Evolutionary conservation across 108 stramenopile genomes (phyloP).

Genomic region (Cylindrotheca fusiformis): DNA sequence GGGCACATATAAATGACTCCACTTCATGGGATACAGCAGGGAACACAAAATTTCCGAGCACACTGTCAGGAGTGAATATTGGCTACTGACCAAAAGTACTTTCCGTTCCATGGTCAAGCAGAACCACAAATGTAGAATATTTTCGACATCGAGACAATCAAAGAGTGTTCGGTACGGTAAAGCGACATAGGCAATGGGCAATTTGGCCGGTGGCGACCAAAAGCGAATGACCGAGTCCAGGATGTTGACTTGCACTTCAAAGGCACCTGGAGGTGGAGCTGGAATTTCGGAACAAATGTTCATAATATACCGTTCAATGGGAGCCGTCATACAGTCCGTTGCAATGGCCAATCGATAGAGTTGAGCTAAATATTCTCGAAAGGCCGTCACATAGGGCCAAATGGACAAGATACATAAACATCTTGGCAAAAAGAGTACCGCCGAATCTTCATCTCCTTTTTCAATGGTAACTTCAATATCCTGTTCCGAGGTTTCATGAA

Average conservation of each 20-base stretch:
- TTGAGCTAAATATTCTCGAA: slow-evolving; percentile 88
- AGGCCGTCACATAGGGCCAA: slow-evolving; percentile 92
- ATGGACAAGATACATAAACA: slow-evolving; percentile 92
- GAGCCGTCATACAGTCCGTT: slow-evolving; percentile 82
- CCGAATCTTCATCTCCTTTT: slow-evolving; percentile 5
- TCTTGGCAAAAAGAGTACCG: slow-evolving; percentile 75
- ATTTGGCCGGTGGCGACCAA: slow-evolving; percentile 92
- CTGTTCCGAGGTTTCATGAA: slow-evolving; percentile 15
- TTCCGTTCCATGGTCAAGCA: slow-evolving; percentile 87
- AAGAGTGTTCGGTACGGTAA: slow-evolving; percentile 88
- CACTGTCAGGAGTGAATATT: slow-evolving; percentile 84
- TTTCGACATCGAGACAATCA: slow-evolving; percentile 85
- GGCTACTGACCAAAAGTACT: slow-evolving; percentile 76
- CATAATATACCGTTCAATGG: slow-evolving; percentile 93
- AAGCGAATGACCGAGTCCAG: slow-evolving; percentile 78
- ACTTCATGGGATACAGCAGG: slow-evolving; percentile 93
- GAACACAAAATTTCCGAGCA: slow-evolving; percentile 93
- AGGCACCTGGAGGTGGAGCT: slow-evolving; percentile 92
- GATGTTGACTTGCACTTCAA: slow-evolving; percentile 81
- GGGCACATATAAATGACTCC: slow-evolving; percentile 92
- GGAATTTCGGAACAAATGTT: slow-evolving; percentile 96
- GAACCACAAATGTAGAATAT: slow-evolving; percentile 77
- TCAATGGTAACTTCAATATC: slow-evolving; percentile 48
- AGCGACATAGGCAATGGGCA: slow-evolving; percentile 93
- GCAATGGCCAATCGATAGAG: slow-evolving; percentile 90